Base-by-base conservation (phyloP, 495 filamentous ascomycete genomes). In the Podospora appendiculata region DNA sequence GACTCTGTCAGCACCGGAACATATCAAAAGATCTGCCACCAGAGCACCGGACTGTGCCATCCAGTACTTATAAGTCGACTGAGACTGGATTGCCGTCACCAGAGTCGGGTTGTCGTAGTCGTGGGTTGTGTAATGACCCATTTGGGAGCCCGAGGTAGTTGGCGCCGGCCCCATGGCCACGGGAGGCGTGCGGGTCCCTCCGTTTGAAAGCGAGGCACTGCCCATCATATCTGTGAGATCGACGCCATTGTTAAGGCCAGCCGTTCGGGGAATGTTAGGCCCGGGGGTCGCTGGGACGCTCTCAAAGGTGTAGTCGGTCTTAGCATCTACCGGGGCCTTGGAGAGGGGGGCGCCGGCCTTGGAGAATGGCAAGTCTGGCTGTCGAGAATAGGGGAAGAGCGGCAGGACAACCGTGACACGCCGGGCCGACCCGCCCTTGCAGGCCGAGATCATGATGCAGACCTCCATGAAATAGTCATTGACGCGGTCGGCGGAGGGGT, bases 381-480 rank as follows among this genome's bases (percentile, higher is more conserved):
- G 93, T 50, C 93, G 79, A 47, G 88, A 92, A 69, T 98, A 98
- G 1, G 93, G 93, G 70, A 98, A 98, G 43, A 96, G 77, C 46
- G 93, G 93, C 34, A 98, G 83, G 35, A 98, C 91, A 32, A 89
- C 93, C 36, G 93, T 98, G 59, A 98, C 89, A 48, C 88, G 78
- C 60, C 84, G 86, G 7, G 93, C 93, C 40, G 89, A 95, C 51
- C 93, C 94, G 2, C 88, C 96, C 72, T 96, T 95, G 78, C 94
- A 97, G 54, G 93, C 93, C 19, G 89, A 95, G 53, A 98, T 91
- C 78, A 81, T 95, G 73, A 98, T 96, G 63, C 95, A 86, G 39
- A 98, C 83, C 59, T 98, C 93, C 74, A 98, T 85, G 36, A 98
- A 78, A 68, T 94, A 83, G 65, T 98, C 93, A 63, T 98, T 98